A percentile compares a stretch with the other conserved stretches of the same genome.
phyloP scores from a whole-genome alignment of 495 filamentous ascomycete species.

The Geopyxis carbonaria region DNA sequence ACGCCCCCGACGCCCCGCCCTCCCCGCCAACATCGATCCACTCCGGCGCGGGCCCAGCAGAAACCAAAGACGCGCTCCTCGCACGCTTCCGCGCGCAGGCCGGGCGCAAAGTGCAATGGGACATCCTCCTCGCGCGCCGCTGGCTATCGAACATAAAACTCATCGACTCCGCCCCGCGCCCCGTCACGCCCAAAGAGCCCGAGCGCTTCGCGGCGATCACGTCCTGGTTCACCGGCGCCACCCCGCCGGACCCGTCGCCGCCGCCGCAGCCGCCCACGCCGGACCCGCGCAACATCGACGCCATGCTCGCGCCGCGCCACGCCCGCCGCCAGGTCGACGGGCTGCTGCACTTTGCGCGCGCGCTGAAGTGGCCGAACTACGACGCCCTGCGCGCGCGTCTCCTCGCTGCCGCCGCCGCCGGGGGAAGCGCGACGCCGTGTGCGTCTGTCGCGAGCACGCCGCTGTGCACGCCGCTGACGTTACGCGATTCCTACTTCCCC shows the following conservation, averaged over 20 bases:
- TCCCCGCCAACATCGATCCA: conserved; percentile 30
- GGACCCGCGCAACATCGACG: conserved; percentile 4
- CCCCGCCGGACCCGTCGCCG: conserved; percentile 23
- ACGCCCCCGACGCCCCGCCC: conserved; percentile 31
- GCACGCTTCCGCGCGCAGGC: conserved; percentile 46
- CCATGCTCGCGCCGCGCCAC: conserved; percentile 19
- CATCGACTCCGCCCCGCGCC: too few species aligned
- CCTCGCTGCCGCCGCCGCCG: too few species aligned
- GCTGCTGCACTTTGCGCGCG: conserved; percentile 39
- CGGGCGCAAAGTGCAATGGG: conserved; percentile 59
- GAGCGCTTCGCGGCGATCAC: too few species aligned
- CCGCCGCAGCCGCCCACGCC: conserved; percentile 17
- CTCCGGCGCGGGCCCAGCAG: conserved; percentile 12
- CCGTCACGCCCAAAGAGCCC: too few species aligned
- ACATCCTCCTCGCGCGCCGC: conserved; percentile 52
- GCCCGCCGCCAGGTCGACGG: conserved; percentile 34
- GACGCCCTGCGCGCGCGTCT: too few species aligned
- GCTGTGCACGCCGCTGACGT: conserved; percentile 29
- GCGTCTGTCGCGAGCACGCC: conserved; percentile 27
- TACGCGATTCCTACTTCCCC: conserved; percentile 23
- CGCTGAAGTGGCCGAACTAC: conserved; percentile 37
- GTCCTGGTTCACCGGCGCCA: too few species aligned
- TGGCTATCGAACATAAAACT: conserved; percentile 59
- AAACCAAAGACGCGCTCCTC: conserved; percentile 36
- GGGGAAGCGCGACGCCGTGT: conserved; percentile 9